These are phyloP conservation scores for Pholiota molesta DNA, from an alignment of 768 basidiomycete genomes.

Conservation along the genomic window DNA sequence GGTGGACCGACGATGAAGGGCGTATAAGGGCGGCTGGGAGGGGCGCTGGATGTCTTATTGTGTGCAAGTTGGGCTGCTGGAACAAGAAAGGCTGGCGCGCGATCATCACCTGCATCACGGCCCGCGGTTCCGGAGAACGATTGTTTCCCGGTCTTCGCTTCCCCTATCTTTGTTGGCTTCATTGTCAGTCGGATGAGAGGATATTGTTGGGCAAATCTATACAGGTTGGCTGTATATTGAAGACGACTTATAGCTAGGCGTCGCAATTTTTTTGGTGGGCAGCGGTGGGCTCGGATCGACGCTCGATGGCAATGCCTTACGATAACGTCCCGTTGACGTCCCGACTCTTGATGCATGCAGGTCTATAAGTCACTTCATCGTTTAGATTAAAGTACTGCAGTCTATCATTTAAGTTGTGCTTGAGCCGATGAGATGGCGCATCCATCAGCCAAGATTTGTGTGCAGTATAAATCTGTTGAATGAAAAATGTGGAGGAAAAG, in stretches of 20 bases:
- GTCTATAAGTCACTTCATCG: no score
- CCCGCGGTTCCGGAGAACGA: background rate
- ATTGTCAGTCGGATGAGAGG: background rate
- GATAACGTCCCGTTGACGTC: background rate
- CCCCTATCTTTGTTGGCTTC: background rate
- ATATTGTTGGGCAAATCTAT: background rate
- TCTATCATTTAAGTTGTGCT: no score
- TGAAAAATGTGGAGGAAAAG: no score
- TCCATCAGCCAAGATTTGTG: no score
- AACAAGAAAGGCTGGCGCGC: background rate
- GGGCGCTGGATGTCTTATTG: constrained; percentile 3
- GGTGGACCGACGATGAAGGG: background rate
- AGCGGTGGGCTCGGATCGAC: background rate
- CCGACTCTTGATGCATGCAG: no score
- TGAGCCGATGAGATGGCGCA: no score
- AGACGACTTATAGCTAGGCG: background rate
- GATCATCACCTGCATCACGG: background rate
- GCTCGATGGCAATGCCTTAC: background rate
- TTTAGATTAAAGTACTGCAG: no score
- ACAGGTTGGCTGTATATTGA: background rate
- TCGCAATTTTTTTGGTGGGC: background rate
- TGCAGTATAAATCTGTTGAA: no score
- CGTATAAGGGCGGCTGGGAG: background rate
- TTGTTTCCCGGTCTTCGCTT: no score
- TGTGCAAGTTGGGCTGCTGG: background rate